Percentiles rank a stretch among this genome's conserved stretches.
Conservation (phyloP, 192 early-diverging fungal genomes). For the Pilobolus umbonatus region DNA sequence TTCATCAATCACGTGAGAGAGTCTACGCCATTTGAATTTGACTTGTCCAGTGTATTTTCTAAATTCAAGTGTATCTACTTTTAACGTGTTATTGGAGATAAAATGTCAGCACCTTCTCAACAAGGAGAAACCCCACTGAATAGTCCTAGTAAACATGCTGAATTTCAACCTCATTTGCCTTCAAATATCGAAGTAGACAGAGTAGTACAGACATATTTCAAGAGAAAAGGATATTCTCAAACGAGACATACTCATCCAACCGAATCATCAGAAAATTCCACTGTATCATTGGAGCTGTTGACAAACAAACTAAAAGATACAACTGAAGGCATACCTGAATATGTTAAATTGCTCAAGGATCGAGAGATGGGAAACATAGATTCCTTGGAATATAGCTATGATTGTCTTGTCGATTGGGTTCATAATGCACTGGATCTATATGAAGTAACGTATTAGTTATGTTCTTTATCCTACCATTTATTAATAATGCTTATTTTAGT, state of each 20-base stretch:
- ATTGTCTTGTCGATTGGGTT: conserved; percentile 73
- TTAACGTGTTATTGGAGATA: too few relatives aligned
- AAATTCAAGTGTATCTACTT: background rate
- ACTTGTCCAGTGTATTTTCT: background rate
- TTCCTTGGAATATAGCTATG: conserved; percentile 77
- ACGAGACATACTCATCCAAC: conserved; percentile 55
- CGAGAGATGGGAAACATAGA: conserved; percentile 52
- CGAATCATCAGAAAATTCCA: conserved; percentile 25
- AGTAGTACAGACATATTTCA: conserved; percentile 9
- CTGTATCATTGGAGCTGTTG: background rate
- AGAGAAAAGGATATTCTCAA: conserved; percentile 62
- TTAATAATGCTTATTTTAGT: conserved; percentile 35
- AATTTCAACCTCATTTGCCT: conserved; percentile 4
- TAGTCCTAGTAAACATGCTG: conserved; percentile 1
- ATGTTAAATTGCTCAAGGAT: conserved; percentile 52
- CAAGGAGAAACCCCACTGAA: background rate
- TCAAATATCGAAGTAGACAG: background rate
- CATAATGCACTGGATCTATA: conserved; percentile 89
- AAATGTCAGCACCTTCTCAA: conserved; percentile 9
- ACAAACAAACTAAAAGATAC: background rate
- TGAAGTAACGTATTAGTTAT: conserved; percentile 49
- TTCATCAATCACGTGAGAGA: too few relatives aligned
- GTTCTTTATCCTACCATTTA: background rate
- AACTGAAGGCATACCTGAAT: conserved; percentile 42
- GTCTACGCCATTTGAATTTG: background rate